Evolutionary conservation across 345 rosid genomes (phyloP), one percentile per base, ranked within the genome.

Genomic region (Abelmoschus esculentus): DNA sequence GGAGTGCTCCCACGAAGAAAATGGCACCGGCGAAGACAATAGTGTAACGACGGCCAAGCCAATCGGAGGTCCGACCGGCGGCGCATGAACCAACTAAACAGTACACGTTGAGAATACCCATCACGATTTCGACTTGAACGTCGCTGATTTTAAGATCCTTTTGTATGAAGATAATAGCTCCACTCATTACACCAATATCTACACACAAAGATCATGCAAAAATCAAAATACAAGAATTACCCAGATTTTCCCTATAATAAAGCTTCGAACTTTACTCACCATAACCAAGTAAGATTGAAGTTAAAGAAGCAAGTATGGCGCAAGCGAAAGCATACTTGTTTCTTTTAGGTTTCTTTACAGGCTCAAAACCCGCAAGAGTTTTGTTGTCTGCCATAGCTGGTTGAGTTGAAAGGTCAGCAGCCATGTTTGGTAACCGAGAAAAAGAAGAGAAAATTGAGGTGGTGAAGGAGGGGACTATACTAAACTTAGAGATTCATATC

Each of bases 131-230:
- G 18, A 85, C 79, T 80, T 92, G 34, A 1, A 61, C 3, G 53
- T 87, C 91, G 61, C 1, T 75, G 74, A 87, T 34, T 1, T 70
- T 36, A 14, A 89, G 57, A 47, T 91, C 88, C 1, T 73, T 31
- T 73, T 87, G 28, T 38, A 91, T 85, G 78, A 61, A 87, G 10
- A 78, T 59, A 32, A 76, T 77, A 0, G 96, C 97, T 46, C 97
- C 97, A 78, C 96, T 89, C 91, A 91, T 91, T 31, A 91, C 97
- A 57, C 97, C 96, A 63, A 82, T 81, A 82, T 91, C 97, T 91
- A 17, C 50, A 11, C 49, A 44, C 3, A 47, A 5, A 47, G 17
- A 36, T 57, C 40, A 70, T 12, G 46, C 50, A 62, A 72, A 36
- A 34, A 12, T 44, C 1, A 49, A n/a, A 52, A 15, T 15, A 52